Evolutionary conservation across 495 filamentous ascomycete genomes (phyloP), one percentile per base, ranked within the genome.

Genomic region (Daldinia caldariorum): DNA sequence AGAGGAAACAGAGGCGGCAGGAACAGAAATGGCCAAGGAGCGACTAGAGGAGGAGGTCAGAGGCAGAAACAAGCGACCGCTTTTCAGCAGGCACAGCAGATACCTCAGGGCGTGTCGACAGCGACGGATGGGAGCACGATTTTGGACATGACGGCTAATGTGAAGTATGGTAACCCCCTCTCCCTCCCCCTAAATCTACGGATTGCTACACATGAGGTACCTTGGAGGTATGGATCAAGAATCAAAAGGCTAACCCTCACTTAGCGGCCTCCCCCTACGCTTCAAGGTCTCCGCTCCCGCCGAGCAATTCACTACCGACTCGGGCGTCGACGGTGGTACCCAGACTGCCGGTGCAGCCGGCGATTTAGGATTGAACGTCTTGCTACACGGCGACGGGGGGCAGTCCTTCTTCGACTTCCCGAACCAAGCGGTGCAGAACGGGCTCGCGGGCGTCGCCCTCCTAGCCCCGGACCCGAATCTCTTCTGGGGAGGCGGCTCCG

Each of bases 331-430:
- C 26, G 83, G 83, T 31, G 78, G 73, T 1, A 31, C 55, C 12
- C 64, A 78, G 26, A 47, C 58, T 0, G 76, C 77, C 29, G 70
- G 71, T 4, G 70, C 76, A 7, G 34, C 69, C 13, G 81, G 82
- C 32, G 64, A 76, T 1, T 65, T 81, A 2, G 83, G 81, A 13
- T 61, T 83, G 5, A 84, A 84, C 73, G 77, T 85, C 57, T 81
- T 85, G 26, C 76, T 85, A 3, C 83, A 85, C 76, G 83, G 83
- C 60, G 83, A 85, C 72, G 83, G 83, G 66, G 83, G 83, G n/a
- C 82, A 84, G 72, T 83, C 82, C n/a, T 85, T 85, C 79, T 83
- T 84, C 78, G 81, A 84, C 74, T 84, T 85, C 76, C 83, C 83
- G 26, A 85, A 85, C 69, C 83, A 85, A 69, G 80, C 77, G 0